Evolutionary conservation across 805 yeast species (phyloP), one percentile per base, ranked within the genome.

Genomic region (Candida tammaniensis): DNA sequence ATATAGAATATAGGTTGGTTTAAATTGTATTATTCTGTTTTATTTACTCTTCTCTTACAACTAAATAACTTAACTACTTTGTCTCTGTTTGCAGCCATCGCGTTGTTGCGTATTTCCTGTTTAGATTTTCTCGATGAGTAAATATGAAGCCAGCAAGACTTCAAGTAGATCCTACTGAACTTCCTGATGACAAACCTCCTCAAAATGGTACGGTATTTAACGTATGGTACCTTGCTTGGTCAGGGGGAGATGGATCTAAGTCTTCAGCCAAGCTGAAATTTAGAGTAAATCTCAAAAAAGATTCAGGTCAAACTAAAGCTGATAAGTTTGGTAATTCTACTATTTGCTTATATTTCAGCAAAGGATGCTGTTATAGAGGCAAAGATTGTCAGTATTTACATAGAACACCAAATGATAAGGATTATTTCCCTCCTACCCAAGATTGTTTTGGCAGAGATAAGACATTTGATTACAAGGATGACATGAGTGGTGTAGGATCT

Each of bases 381-480:
- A 71, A 68, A 33, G 70, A 76, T 27, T 91, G 98, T 55, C 74
- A 72, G 12, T 89, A 77, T 54, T 59, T 82, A 20, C 98, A 91
- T 55, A 64, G 96, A 33, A 52, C 85, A 5, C 98, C 98, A 0
- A 37, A 48, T 4, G 73, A 68, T 0, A 50, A 56, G 5, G 96
- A 89, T 49, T 57, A 66, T 24, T 68, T 68, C 29, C 70, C 79
- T 2, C 70, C 81, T 2, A 77, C 87, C 0, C 69, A 77, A 17
- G 98, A 91, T 59, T 89, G 97, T 51, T 91, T 91, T 67, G 98
- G 97, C 1, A 65, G 98, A 39, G 95, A 86, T 51, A 86, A 84
- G 55, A 82, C 82, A 43, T 68, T 83, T 1, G 83, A 78, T 30
- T 86, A 86, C 49, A 64, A 88, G 46, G 96, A 91, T 45, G 98